phyloP scores from a whole-genome alignment of 2,329 filamentous ascomycete species.

The Colletotrichum zoysiae region DNA sequence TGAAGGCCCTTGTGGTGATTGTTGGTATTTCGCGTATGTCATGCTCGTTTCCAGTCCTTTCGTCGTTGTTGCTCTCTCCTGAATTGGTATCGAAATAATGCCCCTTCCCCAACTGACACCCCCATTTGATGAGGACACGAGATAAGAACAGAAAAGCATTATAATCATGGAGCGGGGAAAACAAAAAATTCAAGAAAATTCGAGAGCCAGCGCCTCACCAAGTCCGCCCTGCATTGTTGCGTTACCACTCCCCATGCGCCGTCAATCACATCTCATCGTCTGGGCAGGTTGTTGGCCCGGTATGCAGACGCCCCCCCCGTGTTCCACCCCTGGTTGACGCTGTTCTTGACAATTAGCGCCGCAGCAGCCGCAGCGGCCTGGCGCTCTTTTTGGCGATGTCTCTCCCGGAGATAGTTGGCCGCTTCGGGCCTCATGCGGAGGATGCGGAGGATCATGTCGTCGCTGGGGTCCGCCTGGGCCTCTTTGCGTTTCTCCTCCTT shows the following conservation, averaged over 20 bases:
- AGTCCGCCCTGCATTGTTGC: constrained; percentile 17
- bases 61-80: constrained; percentile 19
- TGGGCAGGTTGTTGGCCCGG: constrained; percentile 60
- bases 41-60: constrained; percentile 8
- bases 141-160: constrained; percentile 18
- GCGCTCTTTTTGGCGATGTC: constrained; percentile 93
- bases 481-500: constrained; percentile 97
- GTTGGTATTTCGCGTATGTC: constrained; percentile 13
- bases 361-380: constrained; percentile 91
- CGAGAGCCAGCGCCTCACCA: constrained; percentile 18
- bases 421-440: constrained; percentile 95
- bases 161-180: neutral
- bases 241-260: neutral
- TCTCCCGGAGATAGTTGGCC: constrained; percentile 85
- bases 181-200: neutral
- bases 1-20: constrained; percentile 20
- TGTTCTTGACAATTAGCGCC: constrained; percentile 94
- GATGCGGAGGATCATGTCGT: constrained; percentile 98
- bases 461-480: constrained; percentile 94
- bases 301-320: constrained; percentile 58
- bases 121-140: neutral
- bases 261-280: constrained; percentile 54
- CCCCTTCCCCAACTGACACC: neutral
- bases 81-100: constrained; percentile 36
- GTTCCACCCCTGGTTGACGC: constrained; percentile 73